Conservation (phyloP, 805 yeast species). For the Helenozyma rhizophorensis region DNA sequence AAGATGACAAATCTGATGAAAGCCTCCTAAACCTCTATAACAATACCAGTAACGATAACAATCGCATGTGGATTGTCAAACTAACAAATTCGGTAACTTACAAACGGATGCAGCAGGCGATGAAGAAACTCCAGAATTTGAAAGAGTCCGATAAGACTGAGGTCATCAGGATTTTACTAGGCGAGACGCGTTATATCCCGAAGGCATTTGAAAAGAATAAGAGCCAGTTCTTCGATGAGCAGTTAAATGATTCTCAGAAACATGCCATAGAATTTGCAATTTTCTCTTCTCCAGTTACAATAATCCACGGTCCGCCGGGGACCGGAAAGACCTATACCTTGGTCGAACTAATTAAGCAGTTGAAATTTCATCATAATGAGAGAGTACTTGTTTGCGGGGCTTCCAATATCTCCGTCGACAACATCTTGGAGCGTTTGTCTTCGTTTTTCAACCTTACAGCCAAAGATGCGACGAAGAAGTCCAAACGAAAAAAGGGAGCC, state of each 20-base stretch:
- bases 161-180: slow-evolving; percentile 45
- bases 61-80: slow-evolving; percentile 63
- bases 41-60: slow-evolving; percentile 31
- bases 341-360: slow-evolving; percentile 75
- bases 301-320: slow-evolving; percentile 81
- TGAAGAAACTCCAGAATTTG: slow-evolving; percentile 59
- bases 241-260: slow-evolving; percentile 66
- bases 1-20: slow-evolving; percentile 45
- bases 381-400: slow-evolving; percentile 89
- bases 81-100: slow-evolving; percentile 66
- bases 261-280: slow-evolving; percentile 68
- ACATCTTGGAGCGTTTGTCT: slow-evolving; percentile 72
- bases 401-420: slow-evolving; percentile 88
- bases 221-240: slow-evolving; percentile 33
- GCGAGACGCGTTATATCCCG: slow-evolving; percentile 31
- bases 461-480: slow-evolving; percentile 1
- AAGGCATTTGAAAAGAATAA: slow-evolving; percentile 14
- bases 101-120: slow-evolving; percentile 72
- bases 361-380: slow-evolving; percentile 40
- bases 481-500: slow-evolving; percentile 4
- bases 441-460: slow-evolving; percentile 17
- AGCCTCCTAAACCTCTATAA: slow-evolving; percentile 44
- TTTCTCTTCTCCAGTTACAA: slow-evolving; percentile 46
- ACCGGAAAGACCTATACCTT: slow-evolving; percentile 82
- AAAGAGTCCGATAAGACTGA: slow-evolving; percentile 26